Evolutionary conservation across 305 asterid species (phyloP).

Genomic region (Fraxinus dipetala): DNA sequence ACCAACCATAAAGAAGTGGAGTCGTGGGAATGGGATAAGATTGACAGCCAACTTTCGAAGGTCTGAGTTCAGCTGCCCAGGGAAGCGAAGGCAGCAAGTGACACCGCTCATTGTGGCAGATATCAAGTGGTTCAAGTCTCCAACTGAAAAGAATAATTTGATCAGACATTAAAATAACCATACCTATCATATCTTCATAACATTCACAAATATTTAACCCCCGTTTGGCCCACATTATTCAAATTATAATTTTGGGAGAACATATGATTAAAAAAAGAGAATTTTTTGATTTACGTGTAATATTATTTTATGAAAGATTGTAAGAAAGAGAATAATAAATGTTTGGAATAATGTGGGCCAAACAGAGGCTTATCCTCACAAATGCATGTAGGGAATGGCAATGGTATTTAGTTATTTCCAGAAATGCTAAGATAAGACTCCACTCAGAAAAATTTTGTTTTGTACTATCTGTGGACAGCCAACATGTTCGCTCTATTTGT

Average conservation of each 20-base stretch:
- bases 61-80: slow-evolving; percentile 38
- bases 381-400: not conserved
- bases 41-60: slow-evolving; percentile 36
- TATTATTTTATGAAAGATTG: too few species aligned
- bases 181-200: not conserved
- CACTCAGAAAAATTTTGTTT: not conserved
- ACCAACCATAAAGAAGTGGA: slow-evolving; percentile 24
- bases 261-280: too few species aligned
- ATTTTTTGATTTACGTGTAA: too few species aligned
- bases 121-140: slow-evolving; percentile 34
- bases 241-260: too few species aligned
- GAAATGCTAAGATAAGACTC: not conserved
- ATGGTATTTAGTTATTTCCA: not conserved
- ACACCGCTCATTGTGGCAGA: slow-evolving; percentile 43
- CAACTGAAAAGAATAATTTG: slow-evolving; percentile 19
- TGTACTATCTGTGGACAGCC: not conserved
- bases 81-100: slow-evolving; percentile 39
- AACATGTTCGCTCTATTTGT: not conserved
- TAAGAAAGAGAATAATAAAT: too few species aligned
- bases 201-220: not conserved
- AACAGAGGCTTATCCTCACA: not conserved
- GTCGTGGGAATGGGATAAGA: slow-evolving; percentile 31
- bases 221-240: too few species aligned
- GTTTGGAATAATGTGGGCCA: too few species aligned
- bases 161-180: not conserved